Base-by-base conservation (phyloP, 2,329 filamentous ascomycete genomes). In the Epicoccum sorghinum region DNA sequence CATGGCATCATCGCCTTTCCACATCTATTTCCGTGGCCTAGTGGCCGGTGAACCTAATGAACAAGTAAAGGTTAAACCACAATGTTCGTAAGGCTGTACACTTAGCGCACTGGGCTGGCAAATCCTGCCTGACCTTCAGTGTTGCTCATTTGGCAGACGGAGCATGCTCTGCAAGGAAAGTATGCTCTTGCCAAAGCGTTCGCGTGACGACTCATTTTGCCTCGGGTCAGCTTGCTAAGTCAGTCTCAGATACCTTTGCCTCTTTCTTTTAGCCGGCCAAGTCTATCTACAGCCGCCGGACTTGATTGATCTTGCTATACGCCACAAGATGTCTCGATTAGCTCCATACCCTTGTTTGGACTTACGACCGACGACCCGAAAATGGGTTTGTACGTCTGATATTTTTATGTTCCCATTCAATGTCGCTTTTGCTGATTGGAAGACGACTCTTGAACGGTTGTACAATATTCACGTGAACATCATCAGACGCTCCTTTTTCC, bases 281-380 rank as follows among this genome's bases (percentile, higher is more conserved):
- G 58, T 59, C n/a, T 62, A 67, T 44, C 50, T 68, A 3, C 66
- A 69, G 35, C 64, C 66, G 1, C 63, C 64, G 29, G 68, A 70
- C 39, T 39, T 69, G 3, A 62, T 68, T 47, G 66, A 68, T 18
- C 63, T 69, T 35, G 42, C 49, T 12, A 13, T 65, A 13, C 65
- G 66, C 29, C 53, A 56, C 33, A 33, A 44, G 10, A 9, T 52
- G 4, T 52, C 51, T 5, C 60, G 37, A 10, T 41, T 41, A 8
- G 47, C 14, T 5, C 65, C 65, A 13, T 69, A 66, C 23, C 47
- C 60, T 6, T 0, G 24, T 3, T 24, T 60, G 8, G 23, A n/a
- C 7, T 43, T 62, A 5, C 61, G 64, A 4, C 3, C 8, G 13
- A 61, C 60, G 14, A 62, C 60, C 13, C n/a, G 14, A n/a, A 10